Conservation (phyloP, 108 stramenopile species). For the Cafeteria roenbergensis region DNA sequence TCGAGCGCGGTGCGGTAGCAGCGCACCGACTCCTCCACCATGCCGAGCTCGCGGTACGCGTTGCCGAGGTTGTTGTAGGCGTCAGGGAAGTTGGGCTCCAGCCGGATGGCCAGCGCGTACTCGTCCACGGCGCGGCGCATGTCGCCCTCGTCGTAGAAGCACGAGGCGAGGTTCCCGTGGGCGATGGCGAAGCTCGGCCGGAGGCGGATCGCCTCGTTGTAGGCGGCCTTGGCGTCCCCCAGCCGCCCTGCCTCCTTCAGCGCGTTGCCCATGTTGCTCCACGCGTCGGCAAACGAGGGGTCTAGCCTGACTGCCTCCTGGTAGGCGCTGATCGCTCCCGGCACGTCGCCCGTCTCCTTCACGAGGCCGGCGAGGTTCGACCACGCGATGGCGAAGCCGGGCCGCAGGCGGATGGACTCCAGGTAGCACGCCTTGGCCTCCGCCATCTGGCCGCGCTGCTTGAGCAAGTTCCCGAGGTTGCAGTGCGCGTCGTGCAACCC, state of each 20-base stretch:
- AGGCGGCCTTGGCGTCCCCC: constrained; percentile 39
- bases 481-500: constrained; percentile 42
- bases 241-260: constrained; percentile 39
- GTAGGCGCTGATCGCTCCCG: constrained; percentile 50
- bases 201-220: constrained; percentile 37
- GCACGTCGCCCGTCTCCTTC: constrained; percentile 43
- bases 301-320: constrained; percentile 41
- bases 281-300: constrained; percentile 49
- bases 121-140: constrained; percentile 25
- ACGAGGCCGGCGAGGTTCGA: constrained; percentile 46
- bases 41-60: constrained; percentile 18
- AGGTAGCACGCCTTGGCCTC: constrained; percentile 44
- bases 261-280: constrained; percentile 45
- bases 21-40: constrained; percentile 32
- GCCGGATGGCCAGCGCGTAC: constrained; percentile 43
- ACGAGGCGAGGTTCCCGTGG: constrained; percentile 46
- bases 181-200: constrained; percentile 55
- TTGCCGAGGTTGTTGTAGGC: constrained; percentile 58
- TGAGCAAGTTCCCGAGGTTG: constrained; percentile 50
- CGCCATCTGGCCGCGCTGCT: constrained; percentile 40
- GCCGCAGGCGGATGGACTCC: constrained; percentile 41
- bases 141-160: constrained; percentile 46
- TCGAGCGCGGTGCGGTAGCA: constrained; percentile 41
- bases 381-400: constrained; percentile 51
- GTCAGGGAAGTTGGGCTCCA: constrained; percentile 56